Evolutionary conservation across 2,329 filamentous ascomycete species (phyloP), one percentile per base, ranked within the genome.

Genomic region (Saccharata proteae): DNA sequence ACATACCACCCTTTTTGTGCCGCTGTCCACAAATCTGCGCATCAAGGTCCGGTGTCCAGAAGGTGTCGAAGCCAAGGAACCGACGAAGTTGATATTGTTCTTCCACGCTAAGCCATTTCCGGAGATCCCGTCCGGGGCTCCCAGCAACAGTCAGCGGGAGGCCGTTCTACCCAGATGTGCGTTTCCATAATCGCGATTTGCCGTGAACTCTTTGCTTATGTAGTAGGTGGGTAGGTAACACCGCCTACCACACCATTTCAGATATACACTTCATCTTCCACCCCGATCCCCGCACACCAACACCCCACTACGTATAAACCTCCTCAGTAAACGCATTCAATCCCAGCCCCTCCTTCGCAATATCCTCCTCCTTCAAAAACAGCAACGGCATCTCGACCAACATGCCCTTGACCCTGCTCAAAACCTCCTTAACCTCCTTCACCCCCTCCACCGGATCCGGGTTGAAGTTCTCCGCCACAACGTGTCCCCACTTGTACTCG

Each of bases 371-470:
- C 45, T 79, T 77, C 52, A 93, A 61, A 62, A 94, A 94, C 42
- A 83, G 65, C 43, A 94, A 62, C 16, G 85, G 84, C 86, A 94
- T 94, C 64, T 93, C 82, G 6, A 94, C 62, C 29, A 66, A 40
- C 12, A 53, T 64, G n/a, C 61, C 61, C 26, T 77, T 74, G 6
- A 86, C 81, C 16, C 45, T 52, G 21, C 40, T 77, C 71, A 93
- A 82, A 47, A 88, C 74, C 30, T 81, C 77, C 47, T 73, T 74
- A 26, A 65, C 58, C 45, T 65, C 59, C 19, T 43, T 41, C 14
- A 61, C 47, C 17, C 59, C 61, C 35, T 59, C 47, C 27, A 58
- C 54, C 5, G 59, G 61, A 6, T 43, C 41, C 19, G 51, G 48
- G 4, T 43, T 39, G 36, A 67, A 67, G 34, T 64, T 59, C 41